These are phyloP conservation scores for Nematocida ironsii DNA, from an alignment of 371 early-diverging fungal species.

Conservation along the genomic window DNA sequence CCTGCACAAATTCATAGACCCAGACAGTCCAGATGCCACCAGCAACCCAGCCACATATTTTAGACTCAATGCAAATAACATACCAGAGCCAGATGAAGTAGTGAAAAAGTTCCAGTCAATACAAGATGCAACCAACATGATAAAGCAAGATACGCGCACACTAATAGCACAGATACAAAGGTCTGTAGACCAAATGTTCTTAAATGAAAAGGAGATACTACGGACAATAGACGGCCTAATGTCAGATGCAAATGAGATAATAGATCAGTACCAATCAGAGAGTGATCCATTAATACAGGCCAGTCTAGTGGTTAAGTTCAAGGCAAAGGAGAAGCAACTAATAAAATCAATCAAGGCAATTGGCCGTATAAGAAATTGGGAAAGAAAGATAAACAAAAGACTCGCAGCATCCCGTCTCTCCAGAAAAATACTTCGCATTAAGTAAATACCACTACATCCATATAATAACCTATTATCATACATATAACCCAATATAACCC, in stretches of 20 bases:
- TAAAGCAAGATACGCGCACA: neutral
- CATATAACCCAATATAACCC: too few relatives aligned
- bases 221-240: neutral
- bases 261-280: constrained; percentile 7
- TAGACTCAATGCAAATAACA: neutral
- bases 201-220: neutral
- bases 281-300: neutral
- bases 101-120: constrained; percentile 14
- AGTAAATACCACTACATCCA: neutral
- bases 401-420: neutral
- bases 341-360: constrained; percentile 11
- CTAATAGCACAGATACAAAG: constrained; percentile 7
- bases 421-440: constrained; percentile 2
- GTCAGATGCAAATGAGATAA: neutral
- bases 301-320: constrained; percentile 15
- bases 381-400: neutral
- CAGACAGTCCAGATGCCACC: neutral
- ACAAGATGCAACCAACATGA: neutral
- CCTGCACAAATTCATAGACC: constrained; percentile 15
- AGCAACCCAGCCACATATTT: constrained; percentile 13
- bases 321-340: neutral
- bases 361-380: neutral
- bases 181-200: constrained; percentile 14
- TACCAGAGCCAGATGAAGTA: constrained; percentile 18
- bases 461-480: too few relatives aligned